A percentile compares a stretch with the other conserved stretches of the same genome.
phyloP scores from a whole-genome alignment of 306 rosid genomes.

The Castanea sativa region DNA sequence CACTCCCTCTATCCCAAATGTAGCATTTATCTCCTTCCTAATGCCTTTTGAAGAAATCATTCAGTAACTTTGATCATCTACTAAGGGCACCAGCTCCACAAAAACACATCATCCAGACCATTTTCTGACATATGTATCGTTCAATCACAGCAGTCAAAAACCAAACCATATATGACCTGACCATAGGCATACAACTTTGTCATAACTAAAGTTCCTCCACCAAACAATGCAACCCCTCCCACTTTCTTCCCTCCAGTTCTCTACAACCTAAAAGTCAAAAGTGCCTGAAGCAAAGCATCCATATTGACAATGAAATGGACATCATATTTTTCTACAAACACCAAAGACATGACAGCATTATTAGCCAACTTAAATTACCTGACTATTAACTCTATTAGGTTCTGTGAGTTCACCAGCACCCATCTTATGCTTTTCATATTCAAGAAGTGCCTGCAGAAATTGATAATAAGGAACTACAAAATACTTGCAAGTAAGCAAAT shows the following conservation, averaged over 20 bases:
- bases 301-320: background rate
- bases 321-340: background rate
- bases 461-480: background rate
- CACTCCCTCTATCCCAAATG: no score
- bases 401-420: constrained; percentile 77
- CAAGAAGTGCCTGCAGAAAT: constrained; percentile 83
- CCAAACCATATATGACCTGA: background rate
- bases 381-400: constrained; percentile 65
- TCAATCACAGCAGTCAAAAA: background rate
- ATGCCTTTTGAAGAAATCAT: background rate
- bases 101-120: background rate
- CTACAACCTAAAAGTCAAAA: background rate
- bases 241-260: background rate
- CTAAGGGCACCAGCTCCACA: background rate
- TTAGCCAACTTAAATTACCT: constrained; percentile 38
- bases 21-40: background rate
- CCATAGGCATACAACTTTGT: background rate
- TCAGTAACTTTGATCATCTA: background rate
- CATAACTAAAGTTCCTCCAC: background rate
- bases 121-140: background rate
- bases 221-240: background rate
- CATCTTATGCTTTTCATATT: constrained; percentile 87
- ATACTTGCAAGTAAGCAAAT: background rate
- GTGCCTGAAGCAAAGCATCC: background rate
- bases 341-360: background rate